A percentile compares a stretch with the other conserved stretches of the same genome.
Evolutionary conservation across 179 eudicot species (phyloP).

Genomic region (Camellia oleifera): DNA sequence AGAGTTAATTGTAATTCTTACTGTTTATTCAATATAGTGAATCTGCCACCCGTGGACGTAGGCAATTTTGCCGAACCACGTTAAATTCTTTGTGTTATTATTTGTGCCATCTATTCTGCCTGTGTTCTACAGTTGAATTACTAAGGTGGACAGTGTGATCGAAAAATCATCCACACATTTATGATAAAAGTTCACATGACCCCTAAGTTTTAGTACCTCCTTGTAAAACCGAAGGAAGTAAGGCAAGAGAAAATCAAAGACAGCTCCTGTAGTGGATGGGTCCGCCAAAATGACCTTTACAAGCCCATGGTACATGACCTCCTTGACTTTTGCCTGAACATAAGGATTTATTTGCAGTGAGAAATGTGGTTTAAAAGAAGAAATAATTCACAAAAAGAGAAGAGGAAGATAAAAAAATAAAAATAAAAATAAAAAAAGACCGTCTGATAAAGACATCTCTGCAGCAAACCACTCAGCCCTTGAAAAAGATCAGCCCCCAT

Average conservation of each 20-base stretch:
- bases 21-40: too few relatives aligned
- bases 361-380: neutral
- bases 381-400: neutral
- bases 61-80: too few relatives aligned
- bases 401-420: neutral
- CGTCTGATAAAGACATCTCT: conserved; percentile 66
- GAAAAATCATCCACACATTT: too few relatives aligned
- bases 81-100: too few relatives aligned
- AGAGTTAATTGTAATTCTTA: too few relatives aligned
- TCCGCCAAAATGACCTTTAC: conserved; percentile 51
- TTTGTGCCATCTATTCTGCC: too few relatives aligned
- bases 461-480: conserved; percentile 55
- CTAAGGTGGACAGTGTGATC: too few relatives aligned
- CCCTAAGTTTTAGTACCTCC: conserved; percentile 30
- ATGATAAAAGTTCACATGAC: neutral
- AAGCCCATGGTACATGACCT: conserved; percentile 43
- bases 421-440: conserved; percentile 15
- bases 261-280: conserved; percentile 37
- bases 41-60: too few relatives aligned
- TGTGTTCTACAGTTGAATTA: too few relatives aligned
- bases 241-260: conserved; percentile 51
- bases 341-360: neutral
- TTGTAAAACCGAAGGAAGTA: conserved; percentile 50
- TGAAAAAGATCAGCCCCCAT: conserved; percentile 38
- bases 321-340: conserved; percentile 51